Evolutionary conservation across 345 rosid genomes (phyloP), one percentile per base, ranked within the genome.

Genomic region (Boechera stricta): DNA sequence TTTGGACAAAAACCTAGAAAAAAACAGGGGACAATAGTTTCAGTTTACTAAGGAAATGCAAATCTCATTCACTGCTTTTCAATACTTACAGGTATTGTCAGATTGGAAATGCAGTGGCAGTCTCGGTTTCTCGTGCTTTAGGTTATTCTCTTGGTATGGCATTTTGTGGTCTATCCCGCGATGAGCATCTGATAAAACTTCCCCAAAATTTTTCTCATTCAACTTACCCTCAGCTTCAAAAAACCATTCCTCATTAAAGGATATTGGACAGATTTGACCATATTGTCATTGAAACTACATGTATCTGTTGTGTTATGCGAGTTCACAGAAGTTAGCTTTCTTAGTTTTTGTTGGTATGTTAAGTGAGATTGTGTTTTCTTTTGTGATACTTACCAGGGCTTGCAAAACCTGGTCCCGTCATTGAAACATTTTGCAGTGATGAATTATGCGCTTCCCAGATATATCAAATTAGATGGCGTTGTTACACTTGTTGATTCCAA

Each of bases 91-190:
- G 98, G 88, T 91, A 91, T 68, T 85, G 97, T 38, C 98, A 94
- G 81, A 63, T 94, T 18, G 98, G 98, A 16, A 94, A 94, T 66
- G 98, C 97, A 26, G 97, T 94, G 49, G 90, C 97, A 10, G 80
- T 94, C 45, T 87, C 89, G 1, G 97, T 91, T 12, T 86, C 88
- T 9, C 91, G 96, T 75, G 96, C 93, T 28, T 69, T 94, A 73
- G 97, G 98, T 58, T 91, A 86, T 73, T 77, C 93, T 10, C 73
- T 91, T 35, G 98, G 92, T 49, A 79, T 85, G 88, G 94, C 97
- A 57, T 64, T 77, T 82, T 89, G 73, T 49, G 86, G 83, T 42
- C 72, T 78, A 32, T 73, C 76, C 1, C 62, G 82, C 2, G 80
- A 86, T 15, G 85, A 86, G 55, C 91, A 88, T 28, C 67, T 86